Conservation (phyloP, 495 filamentous ascomycete species). For the Cercophora newfieldiana region DNA sequence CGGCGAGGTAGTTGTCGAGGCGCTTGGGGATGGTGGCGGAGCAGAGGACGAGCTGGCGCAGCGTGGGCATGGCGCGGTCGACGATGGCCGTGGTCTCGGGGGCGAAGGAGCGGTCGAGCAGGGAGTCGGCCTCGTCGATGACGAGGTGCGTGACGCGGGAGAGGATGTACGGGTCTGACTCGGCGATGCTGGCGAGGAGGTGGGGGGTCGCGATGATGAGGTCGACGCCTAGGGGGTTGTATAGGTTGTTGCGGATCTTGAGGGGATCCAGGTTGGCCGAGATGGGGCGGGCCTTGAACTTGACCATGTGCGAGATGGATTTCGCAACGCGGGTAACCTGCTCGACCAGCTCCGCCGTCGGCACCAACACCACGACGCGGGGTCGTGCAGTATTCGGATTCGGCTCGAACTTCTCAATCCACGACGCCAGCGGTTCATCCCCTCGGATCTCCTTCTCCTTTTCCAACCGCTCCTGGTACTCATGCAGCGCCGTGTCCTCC, state of each 20-base stretch:
- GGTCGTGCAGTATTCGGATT: slow-evolving; percentile 75
- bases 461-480: slow-evolving; percentile 49
- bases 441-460: slow-evolving; percentile 49
- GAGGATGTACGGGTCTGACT: slow-evolving; percentile 84
- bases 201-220: slow-evolving; percentile 86
- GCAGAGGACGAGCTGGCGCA: slow-evolving; percentile 90
- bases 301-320: slow-evolving; percentile 73
- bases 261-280: slow-evolving; percentile 70
- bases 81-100: slow-evolving; percentile 79
- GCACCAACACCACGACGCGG: slow-evolving; percentile 82
- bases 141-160: slow-evolving; percentile 84
- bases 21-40: slow-evolving; percentile 93
- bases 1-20: slow-evolving; percentile 77
- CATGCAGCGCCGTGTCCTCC: slow-evolving; percentile 55
- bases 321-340: slow-evolving; percentile 83
- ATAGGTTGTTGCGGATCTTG: slow-evolving; percentile 85
- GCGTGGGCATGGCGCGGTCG: slow-evolving; percentile 70
- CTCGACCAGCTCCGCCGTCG: slow-evolving; percentile 87
- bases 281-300: slow-evolving; percentile 76
- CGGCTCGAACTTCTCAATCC: slow-evolving; percentile 55
- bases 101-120: slow-evolving; percentile 88
- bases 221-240: slow-evolving; percentile 79
- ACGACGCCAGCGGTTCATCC: slow-evolving; percentile 48
- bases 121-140: slow-evolving; percentile 91
- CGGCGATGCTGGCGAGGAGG: slow-evolving; percentile 78